Base-by-base conservation (phyloP, 2,329 filamentous ascomycete genomes). In the Colletotrichum brevisporum region DNA sequence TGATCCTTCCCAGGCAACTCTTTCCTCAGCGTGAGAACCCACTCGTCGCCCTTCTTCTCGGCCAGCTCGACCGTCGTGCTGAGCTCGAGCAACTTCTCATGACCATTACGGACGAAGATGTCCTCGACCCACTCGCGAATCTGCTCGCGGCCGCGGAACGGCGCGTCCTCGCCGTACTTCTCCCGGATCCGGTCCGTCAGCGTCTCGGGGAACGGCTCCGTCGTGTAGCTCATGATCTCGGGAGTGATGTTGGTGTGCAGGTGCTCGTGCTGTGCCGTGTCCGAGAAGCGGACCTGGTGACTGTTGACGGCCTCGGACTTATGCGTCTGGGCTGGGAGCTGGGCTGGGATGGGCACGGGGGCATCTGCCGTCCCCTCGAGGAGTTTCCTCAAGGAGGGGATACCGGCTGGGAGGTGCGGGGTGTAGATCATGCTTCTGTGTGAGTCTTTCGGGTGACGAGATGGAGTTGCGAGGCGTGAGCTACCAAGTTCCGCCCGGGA, bases 181-280 rank as follows among this genome's bases (percentile, higher is more conserved):
- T 78, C 73, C 45, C 86, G 77, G 27, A 81, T 82, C 52, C 79
- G 76, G 39, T 83, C 73, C 1, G 83, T 83, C 16, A 83, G 76
- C 26, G 80, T 77, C 6, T 78, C 74, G 0, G 87, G 83, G 48
- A 80, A 77, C 1, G 82, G 81, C 63, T 90, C 86, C 67, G 87
- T 82, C 0, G 86, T 86, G 71, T 84, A 90, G 9, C 82, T 81
- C 88, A 90, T 90, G 6, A 86, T 83, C 5, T 80, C 76, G 0
- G 83, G 83, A 50, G 84, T 84, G 59, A 90, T 86, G 73, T 90
- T 90, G 39, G 86, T 89, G 71, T 90, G 86, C 24, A 90, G 77
- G n/a, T 85, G 80, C 13, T 86, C 84, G 71, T 91, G 89, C 26
- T 88, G 81, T 1, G 85, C 83, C 0, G 86, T 85, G 66, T 88